Base-by-base conservation (phyloP, 2,329 filamentous ascomycete species). In the Samsoniella hepiali region DNA sequence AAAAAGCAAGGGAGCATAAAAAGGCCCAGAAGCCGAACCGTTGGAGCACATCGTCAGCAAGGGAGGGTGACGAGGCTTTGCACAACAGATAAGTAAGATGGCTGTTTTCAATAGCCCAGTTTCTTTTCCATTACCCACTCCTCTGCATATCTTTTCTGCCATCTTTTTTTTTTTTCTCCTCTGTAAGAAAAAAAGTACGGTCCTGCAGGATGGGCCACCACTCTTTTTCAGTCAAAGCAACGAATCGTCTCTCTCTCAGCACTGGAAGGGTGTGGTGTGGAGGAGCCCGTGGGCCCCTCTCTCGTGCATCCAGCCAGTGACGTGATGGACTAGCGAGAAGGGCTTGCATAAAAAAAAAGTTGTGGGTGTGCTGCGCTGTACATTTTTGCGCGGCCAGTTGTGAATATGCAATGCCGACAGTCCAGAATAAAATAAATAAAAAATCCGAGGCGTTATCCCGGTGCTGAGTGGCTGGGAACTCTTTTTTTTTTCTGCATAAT, bases 281-380 rank as follows among this genome's bases (percentile, higher is more conserved):
- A 22, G 22, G 22, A 32, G 31, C 34, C 32, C 10, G 44, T 15
- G 13, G 22, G n/a, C 58, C 29, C 58, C 10, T n/a, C 40, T 45
- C n/a, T 60, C 2, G 32, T 60, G 58, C 58, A 53, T 53, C 58
- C 58, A 44, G 58, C 42, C 58, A 38, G 44, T 50, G 58, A 60
- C 45, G 58, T 51, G 58, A 60, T 60, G 34, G 45, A 32, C 45
- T 51, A 49, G 44, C 36, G 44, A 49, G 27, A 9, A 9, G 9
- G 44, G 31, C 36, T 42, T 51, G 56, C 58, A 51, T 51, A 42
- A 60, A 36, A 29, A 29, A 22, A 22, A 22, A 22, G 22, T 22
- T 60, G 58, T 51, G 36, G 58, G 29, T 31, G 34, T 56, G 36
- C 34, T 60, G 58, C 31, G 34, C 56, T 38, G 44, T 49, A 3